phyloP scores from a whole-genome alignment of 1,139 yeast species.

The Candida frijolesensis region DNA sequence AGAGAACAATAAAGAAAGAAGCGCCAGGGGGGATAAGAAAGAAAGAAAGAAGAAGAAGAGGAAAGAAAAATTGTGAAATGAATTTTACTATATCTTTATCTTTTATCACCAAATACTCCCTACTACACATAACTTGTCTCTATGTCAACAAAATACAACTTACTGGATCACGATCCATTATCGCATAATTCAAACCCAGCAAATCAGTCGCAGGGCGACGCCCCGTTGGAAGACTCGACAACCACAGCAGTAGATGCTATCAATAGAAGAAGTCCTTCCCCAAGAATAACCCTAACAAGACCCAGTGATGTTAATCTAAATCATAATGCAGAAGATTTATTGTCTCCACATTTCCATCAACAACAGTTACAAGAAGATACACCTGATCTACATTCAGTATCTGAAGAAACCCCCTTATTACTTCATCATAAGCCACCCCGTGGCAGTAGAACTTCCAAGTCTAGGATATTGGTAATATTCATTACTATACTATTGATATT shows the following conservation, averaged over 20 bases:
- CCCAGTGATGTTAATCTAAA: slow-evolving; percentile 3
- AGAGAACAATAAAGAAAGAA: too few species aligned
- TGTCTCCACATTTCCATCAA: background rate
- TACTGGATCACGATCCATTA: background rate
- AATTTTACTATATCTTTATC: too few species aligned
- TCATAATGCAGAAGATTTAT: background rate
- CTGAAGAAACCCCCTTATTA: slow-evolving; percentile 4
- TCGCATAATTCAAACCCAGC: background rate
- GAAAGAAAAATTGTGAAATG: too few species aligned
- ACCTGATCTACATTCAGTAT: background rate
- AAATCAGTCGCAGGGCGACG: background rate
- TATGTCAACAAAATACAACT: background rate
- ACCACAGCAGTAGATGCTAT: background rate
- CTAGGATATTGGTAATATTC: background rate
- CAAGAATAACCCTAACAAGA: slow-evolving; percentile 3
- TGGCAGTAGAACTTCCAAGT: background rate
- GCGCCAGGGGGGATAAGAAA: too few species aligned
- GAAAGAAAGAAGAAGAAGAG: too few species aligned
- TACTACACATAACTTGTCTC: background rate
- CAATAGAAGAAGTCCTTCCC: slow-evolving; percentile 1
- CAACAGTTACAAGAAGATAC: background rate
- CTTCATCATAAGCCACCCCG: background rate
- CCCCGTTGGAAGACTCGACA: background rate
- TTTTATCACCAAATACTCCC: background rate
- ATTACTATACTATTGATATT: background rate